Evolutionary conservation across 2,329 filamentous ascomycete genomes (phyloP), one percentile per base, ranked within the genome.

Genomic region (Arthrinium puccinioides): DNA sequence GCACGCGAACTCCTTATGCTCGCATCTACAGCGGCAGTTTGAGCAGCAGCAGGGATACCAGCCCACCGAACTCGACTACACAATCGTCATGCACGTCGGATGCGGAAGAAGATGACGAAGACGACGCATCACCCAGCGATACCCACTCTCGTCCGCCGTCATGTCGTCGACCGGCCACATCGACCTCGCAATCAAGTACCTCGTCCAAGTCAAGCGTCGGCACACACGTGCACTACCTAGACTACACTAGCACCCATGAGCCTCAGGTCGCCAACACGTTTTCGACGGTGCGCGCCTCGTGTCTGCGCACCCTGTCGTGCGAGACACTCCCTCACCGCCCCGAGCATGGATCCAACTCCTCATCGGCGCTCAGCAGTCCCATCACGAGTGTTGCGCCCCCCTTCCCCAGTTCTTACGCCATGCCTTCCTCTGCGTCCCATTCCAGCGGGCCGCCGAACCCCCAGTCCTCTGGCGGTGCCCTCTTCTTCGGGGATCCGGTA

Each of bases 221-320:
- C 21, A 68, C 69, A 28, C 79, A 84, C 48, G 73, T 73, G 5
- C 79, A 84, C 51, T 82, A 74, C 47, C 63, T 83, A 34, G 75
- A 82, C 51, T 84, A 82, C 52, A 82, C 78, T 5, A 83, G 79
- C 2, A 81, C 77, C 5, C 78, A 82, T 52, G 79, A 82, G 43
- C 77, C 79, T 4, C 63, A 77, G 4, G 62, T 72, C 2, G 66
- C 76, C 11, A 64, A 67, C n/a, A 80, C 77, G 7, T 84, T 81
- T 58, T 77, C 76, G n/a, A 72, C 79, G 27, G 68, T 84, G 35
- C 75, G 79, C 33, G 75, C 78, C 32, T 80, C 78, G 0, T 84
- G 79, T 47, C 61, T 84, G 31, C 73, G 79, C 23, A 81, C 79
- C 0, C 66, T 84, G 9, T 82, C 78, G 2, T 76, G 80, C 44